A percentile compares a stretch with the other conserved stretches of the same genome.
Evolutionary conservation across 192 early-diverging fungal genomes (phyloP).

Genomic region (Spizellomyces punctatus): DNA sequence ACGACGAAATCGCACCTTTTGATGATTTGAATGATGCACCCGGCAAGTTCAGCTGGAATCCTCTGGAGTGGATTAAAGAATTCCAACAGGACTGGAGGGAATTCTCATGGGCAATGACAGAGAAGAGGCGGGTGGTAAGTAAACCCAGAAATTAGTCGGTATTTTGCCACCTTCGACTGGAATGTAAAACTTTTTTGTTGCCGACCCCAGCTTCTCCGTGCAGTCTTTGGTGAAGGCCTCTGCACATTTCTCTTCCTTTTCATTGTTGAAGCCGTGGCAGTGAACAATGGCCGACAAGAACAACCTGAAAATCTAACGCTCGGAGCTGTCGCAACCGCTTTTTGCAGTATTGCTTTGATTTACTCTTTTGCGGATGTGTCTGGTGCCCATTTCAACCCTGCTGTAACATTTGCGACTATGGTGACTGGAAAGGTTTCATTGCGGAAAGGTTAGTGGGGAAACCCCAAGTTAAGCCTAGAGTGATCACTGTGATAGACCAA

Average conservation of each 20-base stretch:
- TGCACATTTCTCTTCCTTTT: constrained; percentile 66
- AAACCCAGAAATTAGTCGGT: not conserved
- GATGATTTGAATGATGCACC: constrained; percentile 38
- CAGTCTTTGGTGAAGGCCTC: constrained; percentile 61
- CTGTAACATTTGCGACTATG: constrained; percentile 62
- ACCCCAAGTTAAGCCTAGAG: too few species aligned
- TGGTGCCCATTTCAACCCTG: constrained; percentile 69
- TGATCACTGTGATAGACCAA: too few species aligned
- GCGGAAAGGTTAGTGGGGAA: constrained; percentile 42
- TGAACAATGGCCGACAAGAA: constrained; percentile 58
- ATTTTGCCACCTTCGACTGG: not conserved
- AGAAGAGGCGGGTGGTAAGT: constrained; percentile 59
- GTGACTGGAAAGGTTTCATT: constrained; percentile 59
- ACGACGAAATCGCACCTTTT: constrained; percentile 23
- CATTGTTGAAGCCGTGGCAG: constrained; percentile 52
- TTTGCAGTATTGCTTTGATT: constrained; percentile 54
- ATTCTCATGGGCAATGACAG: constrained; percentile 53
- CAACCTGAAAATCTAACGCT: constrained; percentile 53
- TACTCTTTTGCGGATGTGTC: constrained; percentile 70
- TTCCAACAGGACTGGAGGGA: constrained; percentile 49
- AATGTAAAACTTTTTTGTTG: not conserved
- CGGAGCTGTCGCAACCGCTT: constrained; percentile 52
- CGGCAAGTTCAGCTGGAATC: constrained; percentile 53
- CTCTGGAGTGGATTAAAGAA: constrained; percentile 52
- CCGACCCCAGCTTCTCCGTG: constrained; percentile 49